Percentiles rank a stretch among this genome's conserved stretches.
These are phyloP conservation scores for Penicillium alfredii DNA, from an alignment of 495 filamentous ascomycete genomes.

Conservation along the genomic window DNA sequence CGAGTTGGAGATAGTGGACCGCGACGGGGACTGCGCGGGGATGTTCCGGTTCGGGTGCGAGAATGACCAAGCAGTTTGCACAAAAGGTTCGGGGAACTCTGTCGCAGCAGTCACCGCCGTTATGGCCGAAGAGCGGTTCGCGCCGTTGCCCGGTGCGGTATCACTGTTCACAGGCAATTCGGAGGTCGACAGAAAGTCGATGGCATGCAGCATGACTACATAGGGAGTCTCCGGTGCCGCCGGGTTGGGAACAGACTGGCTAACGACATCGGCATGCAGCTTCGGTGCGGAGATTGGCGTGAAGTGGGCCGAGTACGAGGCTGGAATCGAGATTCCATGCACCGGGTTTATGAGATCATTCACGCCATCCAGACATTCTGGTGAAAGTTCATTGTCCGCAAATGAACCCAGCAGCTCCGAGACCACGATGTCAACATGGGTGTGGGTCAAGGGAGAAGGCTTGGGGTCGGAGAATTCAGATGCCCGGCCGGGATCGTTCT, in stretches of 20 bases:
- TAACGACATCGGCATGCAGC: conserved; percentile 70
- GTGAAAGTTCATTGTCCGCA: conserved; percentile 83
- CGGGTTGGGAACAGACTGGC: conserved; percentile 53
- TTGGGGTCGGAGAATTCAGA: conserved; percentile 8
- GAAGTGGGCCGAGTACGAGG: conserved; percentile 84
- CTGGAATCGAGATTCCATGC: conserved; percentile 88
- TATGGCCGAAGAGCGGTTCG: conserved; percentile 27
- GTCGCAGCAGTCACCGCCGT: conserved; percentile 24
- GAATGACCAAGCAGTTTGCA: conserved; percentile 46
- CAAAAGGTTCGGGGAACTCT: conserved; percentile 29
- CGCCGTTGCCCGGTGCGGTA: conserved; percentile 5
- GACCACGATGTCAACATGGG: conserved; percentile 83
- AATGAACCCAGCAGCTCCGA: conserved; percentile 93
- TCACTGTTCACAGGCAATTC: conserved; percentile 17
- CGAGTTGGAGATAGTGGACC: conserved; percentile 57
- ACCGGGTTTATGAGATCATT: conserved; percentile 72
- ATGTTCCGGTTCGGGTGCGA: conserved; percentile 42
- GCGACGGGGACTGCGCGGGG: conserved; percentile 25
- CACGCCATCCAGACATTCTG: conserved; percentile 85
- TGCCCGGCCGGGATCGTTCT: conserved; percentile 12
- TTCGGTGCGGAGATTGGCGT: conserved; percentile 88
- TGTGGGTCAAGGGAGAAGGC: conserved; percentile 25
- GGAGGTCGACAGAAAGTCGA: conserved; percentile 67
- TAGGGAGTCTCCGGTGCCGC: conserved; percentile 78
- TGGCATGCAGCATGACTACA: conserved; percentile 84